Conservation (phyloP, 768 basidiomycete species). For the Suillus ampliporus region DNA sequence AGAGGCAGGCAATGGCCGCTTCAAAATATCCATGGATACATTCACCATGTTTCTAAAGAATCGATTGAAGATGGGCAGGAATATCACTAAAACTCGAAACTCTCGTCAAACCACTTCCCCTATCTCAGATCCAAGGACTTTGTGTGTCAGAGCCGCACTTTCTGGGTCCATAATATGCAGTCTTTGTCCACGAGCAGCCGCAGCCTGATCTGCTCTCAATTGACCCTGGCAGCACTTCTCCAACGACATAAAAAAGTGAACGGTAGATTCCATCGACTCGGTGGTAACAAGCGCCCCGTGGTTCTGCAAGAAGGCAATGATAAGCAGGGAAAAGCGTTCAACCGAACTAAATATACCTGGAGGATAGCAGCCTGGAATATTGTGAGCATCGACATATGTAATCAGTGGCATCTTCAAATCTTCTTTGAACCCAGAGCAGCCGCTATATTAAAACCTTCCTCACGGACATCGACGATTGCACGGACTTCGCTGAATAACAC, state of each 20-base stretch:
- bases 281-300: constrained; percentile 33
- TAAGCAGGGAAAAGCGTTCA: background rate
- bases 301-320: constrained; percentile 20
- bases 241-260: constrained; percentile 28
- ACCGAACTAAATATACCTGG: constrained; percentile 15
- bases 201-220: constrained; percentile 30
- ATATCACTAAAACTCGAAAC: constrained; percentile 38
- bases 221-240: constrained; percentile 38
- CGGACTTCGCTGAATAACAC: too few species aligned
- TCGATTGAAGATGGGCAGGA: background rate
- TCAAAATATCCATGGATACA: background rate
- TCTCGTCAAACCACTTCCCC: constrained; percentile 48
- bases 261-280: constrained; percentile 27
- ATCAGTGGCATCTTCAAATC: too few species aligned
- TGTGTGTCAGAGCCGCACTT: constrained; percentile 34
- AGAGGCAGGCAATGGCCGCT: background rate
- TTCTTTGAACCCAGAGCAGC: too few species aligned
- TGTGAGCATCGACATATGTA: background rate
- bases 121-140: constrained; percentile 31
- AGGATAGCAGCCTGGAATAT: constrained; percentile 26
- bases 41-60: constrained; percentile 8
- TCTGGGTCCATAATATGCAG: constrained; percentile 19
- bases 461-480: too few species aligned
- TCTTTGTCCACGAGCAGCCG: constrained; percentile 7
- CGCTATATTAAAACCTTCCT: too few species aligned